Conservation (phyloP, 192 early-diverging fungal species). For the Podila horticola region DNA sequence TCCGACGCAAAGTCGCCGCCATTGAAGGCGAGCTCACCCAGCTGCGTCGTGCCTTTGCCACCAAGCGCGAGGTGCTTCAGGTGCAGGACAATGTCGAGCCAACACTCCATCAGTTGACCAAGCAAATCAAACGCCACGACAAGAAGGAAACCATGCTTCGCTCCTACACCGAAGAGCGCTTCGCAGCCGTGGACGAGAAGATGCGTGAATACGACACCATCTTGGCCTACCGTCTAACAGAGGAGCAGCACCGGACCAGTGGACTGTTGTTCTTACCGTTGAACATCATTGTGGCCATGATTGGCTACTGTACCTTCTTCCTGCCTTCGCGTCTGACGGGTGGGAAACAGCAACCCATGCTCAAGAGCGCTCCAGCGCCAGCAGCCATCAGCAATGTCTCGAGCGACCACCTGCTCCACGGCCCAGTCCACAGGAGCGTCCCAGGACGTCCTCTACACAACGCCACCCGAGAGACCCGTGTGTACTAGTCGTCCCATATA, state of each 20-base stretch:
- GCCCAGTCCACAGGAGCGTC: neutral
- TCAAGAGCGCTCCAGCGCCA: slow-evolving; percentile 27
- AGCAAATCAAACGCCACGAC: slow-evolving; percentile 63
- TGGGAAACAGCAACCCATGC: slow-evolving; percentile 42
- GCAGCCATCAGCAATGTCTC: slow-evolving; percentile 36
- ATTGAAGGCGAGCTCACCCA: slow-evolving; percentile 61
- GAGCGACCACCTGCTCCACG: slow-evolving; percentile 6
- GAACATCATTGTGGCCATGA: slow-evolving; percentile 57
- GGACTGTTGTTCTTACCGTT: slow-evolving; percentile 61
- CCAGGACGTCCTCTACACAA: slow-evolving; percentile 27
- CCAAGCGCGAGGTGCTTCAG: slow-evolving; percentile 63
- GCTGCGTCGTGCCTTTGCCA: slow-evolving; percentile 62
- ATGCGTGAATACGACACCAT: slow-evolving; percentile 64
- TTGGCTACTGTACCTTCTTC: slow-evolving; percentile 56
- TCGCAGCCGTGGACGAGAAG: slow-evolving; percentile 60
- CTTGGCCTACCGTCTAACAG: slow-evolving; percentile 61
- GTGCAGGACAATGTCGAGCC: slow-evolving; percentile 62
- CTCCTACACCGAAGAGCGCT: slow-evolving; percentile 63
- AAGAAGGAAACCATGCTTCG: slow-evolving; percentile 64
- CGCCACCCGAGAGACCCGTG: slow-evolving; percentile 33
- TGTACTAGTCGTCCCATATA: slow-evolving; percentile 18
- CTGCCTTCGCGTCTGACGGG: slow-evolving; percentile 39
- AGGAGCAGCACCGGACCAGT: slow-evolving; percentile 57
- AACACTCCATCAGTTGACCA: slow-evolving; percentile 61
- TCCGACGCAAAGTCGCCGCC: slow-evolving; percentile 57